These are phyloP conservation scores for Brassica rapa DNA, from an alignment of 345 rosid species.

Conservation along the genomic window DNA sequence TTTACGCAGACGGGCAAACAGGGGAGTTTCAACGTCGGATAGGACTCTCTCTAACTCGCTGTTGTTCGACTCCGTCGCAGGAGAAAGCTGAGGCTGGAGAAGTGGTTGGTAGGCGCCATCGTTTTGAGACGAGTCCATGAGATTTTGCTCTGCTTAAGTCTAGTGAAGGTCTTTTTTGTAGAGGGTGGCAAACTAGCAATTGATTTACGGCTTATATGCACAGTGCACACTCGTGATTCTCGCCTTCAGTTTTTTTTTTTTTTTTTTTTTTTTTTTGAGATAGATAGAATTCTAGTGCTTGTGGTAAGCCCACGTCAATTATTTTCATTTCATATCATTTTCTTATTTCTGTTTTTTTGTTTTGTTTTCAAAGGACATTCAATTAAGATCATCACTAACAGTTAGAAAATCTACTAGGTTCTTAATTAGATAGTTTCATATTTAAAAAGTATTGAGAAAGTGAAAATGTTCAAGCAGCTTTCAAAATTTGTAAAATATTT, in stretches of 20 bases:
- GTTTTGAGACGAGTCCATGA: slow-evolving; percentile 27
- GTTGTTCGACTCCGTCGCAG: not conserved
- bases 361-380: not conserved
- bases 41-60: slow-evolving; percentile 32
- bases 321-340: not conserved
- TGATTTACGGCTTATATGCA: not conserved
- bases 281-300: not conserved
- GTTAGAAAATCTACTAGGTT: not conserved
- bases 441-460: not conserved
- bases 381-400: not conserved
- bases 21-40: slow-evolving; percentile 23
- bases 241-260: not conserved
- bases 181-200: not conserved
- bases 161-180: not conserved
- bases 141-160: not conserved
- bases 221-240: not conserved
- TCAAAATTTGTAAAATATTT: not conserved
- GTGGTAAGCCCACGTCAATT: not conserved
- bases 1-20: not conserved
- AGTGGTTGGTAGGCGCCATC: slow-evolving; percentile 11
- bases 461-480: not conserved
- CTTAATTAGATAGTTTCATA: not conserved
- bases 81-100: slow-evolving; percentile 17
- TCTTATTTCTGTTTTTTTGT: not conserved
- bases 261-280: not conserved